phyloP scores from a whole-genome alignment of 768 basidiomycete genomes.

The Hydnum rufescens region DNA sequence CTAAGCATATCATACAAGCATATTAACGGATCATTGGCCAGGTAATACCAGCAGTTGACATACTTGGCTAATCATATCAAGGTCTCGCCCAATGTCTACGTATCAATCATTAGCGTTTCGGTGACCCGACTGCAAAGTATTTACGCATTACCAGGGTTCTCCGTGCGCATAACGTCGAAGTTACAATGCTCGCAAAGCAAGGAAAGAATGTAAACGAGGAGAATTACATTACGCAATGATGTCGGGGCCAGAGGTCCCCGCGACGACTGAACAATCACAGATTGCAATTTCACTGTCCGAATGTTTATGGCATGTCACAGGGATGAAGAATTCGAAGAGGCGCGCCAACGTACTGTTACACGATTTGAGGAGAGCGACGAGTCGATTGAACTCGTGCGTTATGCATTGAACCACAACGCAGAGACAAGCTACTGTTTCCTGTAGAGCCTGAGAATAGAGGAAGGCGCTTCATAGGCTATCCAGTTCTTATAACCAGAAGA shows the following conservation, averaged over 20 bases:
- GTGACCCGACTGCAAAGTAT: no score
- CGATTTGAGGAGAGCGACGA: slow-evolving; percentile 65
- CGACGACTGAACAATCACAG: background rate
- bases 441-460: slow-evolving; percentile 55
- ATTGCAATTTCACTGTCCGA: background rate
- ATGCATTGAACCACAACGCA: slow-evolving; percentile 68
- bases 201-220: slow-evolving; percentile 69
- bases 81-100: slow-evolving; percentile 30
- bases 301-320: background rate
- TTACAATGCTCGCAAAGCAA: slow-evolving; percentile 77
- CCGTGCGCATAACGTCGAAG: slow-evolving; percentile 55
- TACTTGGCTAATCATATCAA: slow-evolving; percentile 40
- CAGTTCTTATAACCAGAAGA: background rate
- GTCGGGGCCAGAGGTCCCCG: background rate
- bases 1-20: slow-evolving; percentile 18
- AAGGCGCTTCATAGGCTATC: background rate
- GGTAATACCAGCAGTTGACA: background rate
- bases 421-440: slow-evolving; percentile 85
- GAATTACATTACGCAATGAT: slow-evolving; percentile 21
- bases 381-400: slow-evolving; percentile 64
- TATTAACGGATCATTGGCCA: slow-evolving; percentile 1
- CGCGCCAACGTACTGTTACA: slow-evolving; percentile 43
- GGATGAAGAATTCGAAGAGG: background rate
- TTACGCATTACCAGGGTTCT: slow-evolving; percentile 39
- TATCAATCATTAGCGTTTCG: no score